These are phyloP conservation scores for Amylostereum areolatum DNA, from an alignment of 1,284 basidiomycete species.

Conservation along the genomic window DNA sequence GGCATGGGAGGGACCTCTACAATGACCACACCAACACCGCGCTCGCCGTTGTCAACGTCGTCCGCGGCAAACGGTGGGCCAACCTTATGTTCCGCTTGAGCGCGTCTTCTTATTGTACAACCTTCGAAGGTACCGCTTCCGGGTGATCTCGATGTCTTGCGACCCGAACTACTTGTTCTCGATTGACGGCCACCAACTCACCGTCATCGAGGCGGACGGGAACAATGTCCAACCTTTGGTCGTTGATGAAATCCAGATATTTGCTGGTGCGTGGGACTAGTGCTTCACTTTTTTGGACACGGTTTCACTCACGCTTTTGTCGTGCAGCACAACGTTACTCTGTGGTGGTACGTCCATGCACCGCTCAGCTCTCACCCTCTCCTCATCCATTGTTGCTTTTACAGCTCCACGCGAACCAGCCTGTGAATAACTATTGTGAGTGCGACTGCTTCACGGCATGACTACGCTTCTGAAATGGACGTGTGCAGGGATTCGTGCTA, in stretches of 20 bases:
- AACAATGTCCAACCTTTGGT: neutral
- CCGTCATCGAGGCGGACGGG: conserved; percentile 1
- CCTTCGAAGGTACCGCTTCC: conserved; percentile 27
- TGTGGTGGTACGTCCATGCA: conserved; percentile 14
- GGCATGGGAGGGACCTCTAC: conserved; percentile 24
- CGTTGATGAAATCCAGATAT: neutral
- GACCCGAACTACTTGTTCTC: conserved; percentile 6
- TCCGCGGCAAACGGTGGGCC: conserved; percentile 23
- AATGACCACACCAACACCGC: conserved; percentile 18
- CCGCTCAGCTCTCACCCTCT: neutral
- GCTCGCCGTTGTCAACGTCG: conserved; percentile 23
- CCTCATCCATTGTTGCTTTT: conserved; percentile 35
- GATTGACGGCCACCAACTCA: neutral
- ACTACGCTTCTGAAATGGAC: too few species aligned
- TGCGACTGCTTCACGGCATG: neutral
- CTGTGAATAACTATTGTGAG: neutral
- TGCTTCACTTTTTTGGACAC: too few species aligned
- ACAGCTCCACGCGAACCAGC: conserved; percentile 18
- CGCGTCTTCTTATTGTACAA: too few species aligned
- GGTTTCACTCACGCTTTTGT: too few species aligned
- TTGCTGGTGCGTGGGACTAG: neutral
- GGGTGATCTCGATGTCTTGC: conserved; percentile 27
- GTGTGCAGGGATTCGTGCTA: conserved; percentile 17
- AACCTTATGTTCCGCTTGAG: too few species aligned
- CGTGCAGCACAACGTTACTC: conserved; percentile 30